Evolutionary conservation across 371 early-diverging fungal species (phyloP), one percentile per base, ranked within the genome.

Genomic region (Mortierella sp.): DNA sequence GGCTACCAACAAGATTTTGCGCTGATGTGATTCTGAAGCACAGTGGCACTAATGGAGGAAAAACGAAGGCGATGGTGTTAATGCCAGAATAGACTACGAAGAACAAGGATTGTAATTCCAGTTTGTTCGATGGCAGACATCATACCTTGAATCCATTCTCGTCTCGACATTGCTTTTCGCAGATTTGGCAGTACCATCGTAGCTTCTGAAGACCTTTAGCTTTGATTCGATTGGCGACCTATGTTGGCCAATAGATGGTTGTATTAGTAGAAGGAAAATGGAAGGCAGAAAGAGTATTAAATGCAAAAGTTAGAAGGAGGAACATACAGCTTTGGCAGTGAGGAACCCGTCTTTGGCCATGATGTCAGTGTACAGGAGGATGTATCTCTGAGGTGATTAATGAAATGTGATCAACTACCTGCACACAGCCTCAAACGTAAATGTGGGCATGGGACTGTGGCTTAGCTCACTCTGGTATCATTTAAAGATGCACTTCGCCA

Each of bases 181-280:
- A 97, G 83, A 96, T 92, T 80, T 97, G 96, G 78, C 98, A 97
- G 64, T 92, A 96, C 89, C 94, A 98, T 62, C 94, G 86, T 55
- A 98, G 85, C 68, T 94, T 93, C 62, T 95, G 93, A 58, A 98
- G 90, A 23, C 99, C 99, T 78, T 97, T 97, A 34, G 97, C 80
- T 81, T 94, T 95, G 75, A 94, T 94, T 52, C 90, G 83, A 70
- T 94, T 94, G 55, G 90, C 94, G 59, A 94, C 85, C 78, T 76
- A 23, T 6, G 1, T 9, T n/a, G n/a, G n/a, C n/a, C n/a, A n/a
- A n/a, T n/a, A n/a, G n/a, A n/a, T n/a, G n/a, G n/a, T n/a, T n/a
- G n/a, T n/a, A n/a, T n/a, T n/a, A n/a, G n/a, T n/a, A n/a, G n/a
- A n/a, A n/a, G n/a, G n/a, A n/a, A n/a, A n/a, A n/a, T n/a, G n/a